A percentile compares a stretch with the other conserved stretches of the same genome.
Evolutionary conservation across 768 basidiomycete genomes (phyloP).

Genomic region (Boletus rubescentipes): DNA sequence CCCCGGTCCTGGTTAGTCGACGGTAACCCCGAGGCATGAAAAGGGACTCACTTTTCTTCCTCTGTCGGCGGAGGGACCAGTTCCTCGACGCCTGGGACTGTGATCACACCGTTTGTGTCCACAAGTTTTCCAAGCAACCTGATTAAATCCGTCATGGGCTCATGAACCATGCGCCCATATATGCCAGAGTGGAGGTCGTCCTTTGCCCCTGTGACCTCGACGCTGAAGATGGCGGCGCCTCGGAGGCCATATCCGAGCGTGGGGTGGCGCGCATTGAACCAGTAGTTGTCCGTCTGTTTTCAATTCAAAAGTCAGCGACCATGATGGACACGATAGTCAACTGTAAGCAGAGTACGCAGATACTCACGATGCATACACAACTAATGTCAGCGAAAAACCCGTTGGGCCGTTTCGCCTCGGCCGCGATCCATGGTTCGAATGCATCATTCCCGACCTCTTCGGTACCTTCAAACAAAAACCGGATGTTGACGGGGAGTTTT

Average conservation of each 20-base stretch:
- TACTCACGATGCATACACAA: conserved; percentile 80
- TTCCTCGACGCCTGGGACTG: conserved; percentile 77
- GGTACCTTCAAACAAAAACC: conserved; percentile 92
- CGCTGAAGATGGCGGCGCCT: conserved; percentile 78
- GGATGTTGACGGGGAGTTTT: conserved; percentile 82
- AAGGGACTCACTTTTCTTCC: conserved; percentile 29
- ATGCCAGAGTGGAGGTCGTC: conserved; percentile 88
- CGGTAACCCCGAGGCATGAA: no score
- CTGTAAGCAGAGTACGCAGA: background rate
- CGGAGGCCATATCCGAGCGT: conserved; percentile 81
- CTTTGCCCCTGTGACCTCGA: conserved; percentile 75
- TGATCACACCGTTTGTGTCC: conserved; percentile 36
- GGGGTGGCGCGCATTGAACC: conserved; percentile 76
- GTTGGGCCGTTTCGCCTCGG: conserved; percentile 45
- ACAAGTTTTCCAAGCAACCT: conserved; percentile 77
- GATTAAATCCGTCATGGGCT: conserved; percentile 90
- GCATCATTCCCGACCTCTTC: conserved; percentile 88
- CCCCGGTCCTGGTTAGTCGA: background rate
- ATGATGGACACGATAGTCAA: background rate
- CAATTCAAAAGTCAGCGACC: background rate
- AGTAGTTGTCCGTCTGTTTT: conserved; percentile 81
- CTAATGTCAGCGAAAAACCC: conserved; percentile 82
- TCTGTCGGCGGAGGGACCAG: conserved; percentile 68
- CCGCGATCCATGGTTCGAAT: conserved; percentile 54
- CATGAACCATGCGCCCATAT: conserved; percentile 73